Conservation (phyloP, 495 filamentous ascomycete species). For the Podospora anserina region DNA sequence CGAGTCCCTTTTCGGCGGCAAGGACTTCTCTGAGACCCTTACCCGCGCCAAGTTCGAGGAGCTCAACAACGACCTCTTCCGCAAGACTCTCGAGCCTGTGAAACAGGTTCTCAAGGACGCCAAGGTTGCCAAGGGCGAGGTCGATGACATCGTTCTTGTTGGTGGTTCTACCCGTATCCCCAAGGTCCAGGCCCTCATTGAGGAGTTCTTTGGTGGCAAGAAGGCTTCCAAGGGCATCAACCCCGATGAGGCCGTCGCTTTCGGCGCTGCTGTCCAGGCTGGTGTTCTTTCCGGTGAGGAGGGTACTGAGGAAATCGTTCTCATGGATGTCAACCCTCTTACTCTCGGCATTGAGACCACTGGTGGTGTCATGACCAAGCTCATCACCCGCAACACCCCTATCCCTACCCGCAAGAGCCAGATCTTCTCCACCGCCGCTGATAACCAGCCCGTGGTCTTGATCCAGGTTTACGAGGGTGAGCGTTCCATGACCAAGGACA, state of each 20-base stretch:
- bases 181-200: constrained; percentile 89
- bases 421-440: constrained; percentile 96
- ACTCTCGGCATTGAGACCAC: constrained; percentile 98
- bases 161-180: constrained; percentile 96
- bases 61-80: constrained; percentile 97
- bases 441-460: constrained; percentile 95
- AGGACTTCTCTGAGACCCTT: constrained; percentile 97
- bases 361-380: constrained; percentile 96
- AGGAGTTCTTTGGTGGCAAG: constrained; percentile 95
- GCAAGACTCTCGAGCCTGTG: constrained; percentile 97
- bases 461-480: constrained; percentile 98
- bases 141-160: constrained; percentile 87
- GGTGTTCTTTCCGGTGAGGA: constrained; percentile 89
- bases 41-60: constrained; percentile 99
- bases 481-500: constrained; percentile 92
- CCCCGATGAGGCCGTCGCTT: constrained; percentile 96
- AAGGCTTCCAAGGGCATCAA: constrained; percentile 98
- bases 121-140: constrained; percentile 81
- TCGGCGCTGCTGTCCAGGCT: constrained; percentile 95
- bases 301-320: constrained; percentile 71
- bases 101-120: constrained; percentile 95
- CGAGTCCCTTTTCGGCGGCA: constrained; percentile 92
- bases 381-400: constrained; percentile 91
- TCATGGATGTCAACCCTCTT: constrained; percentile 98
- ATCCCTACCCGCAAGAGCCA: constrained; percentile 96